These are phyloP conservation scores for Fusarium tjaetaba DNA, from an alignment of 2,329 filamentous ascomycete species.

Conservation along the genomic window DNA sequence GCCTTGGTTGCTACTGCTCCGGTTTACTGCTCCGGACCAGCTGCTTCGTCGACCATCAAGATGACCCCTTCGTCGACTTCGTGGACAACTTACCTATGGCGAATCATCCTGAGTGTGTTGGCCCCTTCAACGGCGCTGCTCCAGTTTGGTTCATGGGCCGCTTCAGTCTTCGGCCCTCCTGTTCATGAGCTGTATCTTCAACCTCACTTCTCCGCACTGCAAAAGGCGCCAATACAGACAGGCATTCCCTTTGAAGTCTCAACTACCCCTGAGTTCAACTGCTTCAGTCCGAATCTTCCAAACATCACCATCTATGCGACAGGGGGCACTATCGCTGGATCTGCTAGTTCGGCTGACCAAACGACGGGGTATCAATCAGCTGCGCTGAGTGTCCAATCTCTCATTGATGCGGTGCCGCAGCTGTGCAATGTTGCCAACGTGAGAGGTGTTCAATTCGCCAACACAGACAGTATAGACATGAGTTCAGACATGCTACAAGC, in stretches of 20 bases:
- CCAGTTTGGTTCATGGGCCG: constrained; percentile 39
- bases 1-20: constrained; percentile 18
- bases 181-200: constrained; percentile 36
- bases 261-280: constrained; percentile 37
- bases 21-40: constrained; percentile 21
- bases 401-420: constrained; percentile 65
- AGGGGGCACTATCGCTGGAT: constrained; percentile 68
- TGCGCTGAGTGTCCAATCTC: constrained; percentile 58
- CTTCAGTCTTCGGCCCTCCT: constrained; percentile 41
- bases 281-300: constrained; percentile 51
- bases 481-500: constrained; percentile 60
- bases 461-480: constrained; percentile 59
- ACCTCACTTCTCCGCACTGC: constrained; percentile 30
- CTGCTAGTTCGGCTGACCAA: constrained; percentile 57
- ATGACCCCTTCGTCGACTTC: constrained; percentile 35
- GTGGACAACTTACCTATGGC: constrained; percentile 38
- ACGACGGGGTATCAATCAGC: constrained; percentile 56
- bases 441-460: constrained; percentile 61
- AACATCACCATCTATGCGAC: constrained; percentile 67
- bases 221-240: constrained; percentile 31
- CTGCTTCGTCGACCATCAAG: constrained; percentile 30
- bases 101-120: constrained; percentile 35
- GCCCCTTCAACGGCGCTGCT: constrained; percentile 39
- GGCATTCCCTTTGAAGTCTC: constrained; percentile 4
- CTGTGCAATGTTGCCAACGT: constrained; percentile 65